Base-by-base conservation (phyloP, 257 asterid species). In the Salvia splendens region DNA sequence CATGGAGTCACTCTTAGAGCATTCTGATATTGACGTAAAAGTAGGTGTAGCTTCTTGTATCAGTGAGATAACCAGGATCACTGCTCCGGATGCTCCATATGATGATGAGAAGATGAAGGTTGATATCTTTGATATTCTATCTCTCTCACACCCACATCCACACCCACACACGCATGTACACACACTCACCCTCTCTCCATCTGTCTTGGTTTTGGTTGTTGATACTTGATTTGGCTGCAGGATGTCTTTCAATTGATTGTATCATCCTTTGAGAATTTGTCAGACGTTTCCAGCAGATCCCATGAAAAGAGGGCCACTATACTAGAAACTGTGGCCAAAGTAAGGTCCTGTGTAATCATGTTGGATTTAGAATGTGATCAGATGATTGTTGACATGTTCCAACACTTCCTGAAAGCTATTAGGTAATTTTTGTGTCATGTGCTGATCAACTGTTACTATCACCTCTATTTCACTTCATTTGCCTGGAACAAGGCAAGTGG, bases 11-110 rank as follows among this genome's bases (percentile, higher is more conserved):
- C 86, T 94, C 62, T 62, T 89, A 74, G 83, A 79, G 85, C 96
- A 91, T 87, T 74, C 89, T 12, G 84, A 91, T 79, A 75, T 65
- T 68, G 98, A 91, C 50, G 96, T 94, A 63, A 94, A 79, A 84
- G 96, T 81, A 56, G 95, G 91, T 20, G 92, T 94, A 68, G 96
- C 98, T 67, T 85, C 98, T 72, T 94, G 99, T 80, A 83, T 94
- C 68, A 88, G 99, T 73, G 99, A 94, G 82, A 86, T 94, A 69
- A 91, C 96, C 43, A 85, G 99, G 82, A 94, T 94, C 60, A 94
- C 99, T 46, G 98, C 99, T 10, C 99, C 99, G 6, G 96, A 91
- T 35, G 96, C 98, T 64, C 98, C 99, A 61, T 94, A 89, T 67
- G 98, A 87, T 65, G 98, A 94, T 86, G 95, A 87, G 50, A 79